Evolutionary conservation across 805 yeast genomes (phyloP), one percentile per base, ranked within the genome.

Genomic region (Starmerella apicola): DNA sequence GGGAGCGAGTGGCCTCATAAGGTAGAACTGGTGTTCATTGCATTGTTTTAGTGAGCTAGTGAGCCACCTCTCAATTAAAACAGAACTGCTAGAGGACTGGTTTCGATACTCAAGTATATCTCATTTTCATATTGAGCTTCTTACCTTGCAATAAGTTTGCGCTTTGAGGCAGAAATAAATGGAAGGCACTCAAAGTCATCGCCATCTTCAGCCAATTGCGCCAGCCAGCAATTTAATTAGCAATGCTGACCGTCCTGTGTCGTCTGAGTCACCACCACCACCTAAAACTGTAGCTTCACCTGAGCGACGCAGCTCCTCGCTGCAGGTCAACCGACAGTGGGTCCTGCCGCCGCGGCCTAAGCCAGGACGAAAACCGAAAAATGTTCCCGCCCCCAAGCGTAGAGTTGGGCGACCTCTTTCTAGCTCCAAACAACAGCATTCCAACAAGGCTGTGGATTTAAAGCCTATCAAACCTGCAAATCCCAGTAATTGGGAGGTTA

Each of bases 261-360:
- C 29, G 36, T 17, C 30, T 12, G 35, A 20, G 20, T 20, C 25
- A 8, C 5, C 10, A 16, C 18, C 35, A 8, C 21, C 16, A 22
- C 31, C 41, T 7, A 18, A 21, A 12, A 29, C 31, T 16, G 19
- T 28, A 13, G 35, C 15, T 7, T 13, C 30, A 8, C 15, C 15
- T 7, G 30, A 27, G 30, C 30, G 17, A 7, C 30, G 30, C 12
- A 23, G n/a, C n/a, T n/a, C n/a, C n/a, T 48, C n/a, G 34, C 52
- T 62, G 8, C 52, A 52, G 8, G 78, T 86, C 0, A 78, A 86
- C 34, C 78, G 78, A 51, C 75, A 75, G 52, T 83, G 91, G 94
- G 85, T 80, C 6, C 63, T 81, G 25, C 94, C 93, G 2, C 93
- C 91, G n/a, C 66, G 91, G 50, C 91, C 93, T 21, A 78, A 81